phyloP scores from a whole-genome alignment of 495 filamentous ascomycete genomes.

The Podospora fimiseda region DNA sequence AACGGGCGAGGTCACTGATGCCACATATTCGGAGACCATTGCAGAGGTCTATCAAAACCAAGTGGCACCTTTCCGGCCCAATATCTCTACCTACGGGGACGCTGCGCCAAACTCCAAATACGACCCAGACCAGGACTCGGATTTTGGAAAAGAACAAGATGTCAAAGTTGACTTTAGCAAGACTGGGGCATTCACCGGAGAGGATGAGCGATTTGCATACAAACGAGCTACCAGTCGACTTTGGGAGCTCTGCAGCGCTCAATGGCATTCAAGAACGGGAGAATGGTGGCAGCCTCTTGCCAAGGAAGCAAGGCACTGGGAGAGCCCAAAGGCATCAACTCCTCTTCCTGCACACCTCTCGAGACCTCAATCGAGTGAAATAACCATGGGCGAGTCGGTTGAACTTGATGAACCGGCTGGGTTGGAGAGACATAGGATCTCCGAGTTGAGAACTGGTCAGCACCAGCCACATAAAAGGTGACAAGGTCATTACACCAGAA shows the following conservation, averaged over 20 bases:
- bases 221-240: constrained; percentile 59
- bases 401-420: constrained; percentile 39
- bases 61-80: constrained; percentile 63
- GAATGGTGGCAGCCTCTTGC: constrained; percentile 64
- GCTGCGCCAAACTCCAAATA: constrained; percentile 31
- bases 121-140: constrained; percentile 43
- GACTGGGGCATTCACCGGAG: constrained; percentile 56
- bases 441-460: neutral
- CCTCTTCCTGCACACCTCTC: constrained; percentile 7
- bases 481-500: neutral
- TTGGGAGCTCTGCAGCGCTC: constrained; percentile 61
- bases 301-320: constrained; percentile 53
- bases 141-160: constrained; percentile 31
- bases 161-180: constrained; percentile 47
- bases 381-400: constrained; percentile 31
- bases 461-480: neutral
- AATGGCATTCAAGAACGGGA: constrained; percentile 54
- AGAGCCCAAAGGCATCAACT: constrained; percentile 28
- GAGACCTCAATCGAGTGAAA: constrained; percentile 15
- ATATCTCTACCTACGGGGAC: constrained; percentile 52
- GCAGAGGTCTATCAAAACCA: constrained; percentile 65
- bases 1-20: constrained; percentile 32
- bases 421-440: constrained; percentile 23
- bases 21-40: constrained; percentile 59
- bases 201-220: constrained; percentile 68